phyloP scores from a whole-genome alignment of 257 asterid species.

The Anisodus tanguticus region DNA sequence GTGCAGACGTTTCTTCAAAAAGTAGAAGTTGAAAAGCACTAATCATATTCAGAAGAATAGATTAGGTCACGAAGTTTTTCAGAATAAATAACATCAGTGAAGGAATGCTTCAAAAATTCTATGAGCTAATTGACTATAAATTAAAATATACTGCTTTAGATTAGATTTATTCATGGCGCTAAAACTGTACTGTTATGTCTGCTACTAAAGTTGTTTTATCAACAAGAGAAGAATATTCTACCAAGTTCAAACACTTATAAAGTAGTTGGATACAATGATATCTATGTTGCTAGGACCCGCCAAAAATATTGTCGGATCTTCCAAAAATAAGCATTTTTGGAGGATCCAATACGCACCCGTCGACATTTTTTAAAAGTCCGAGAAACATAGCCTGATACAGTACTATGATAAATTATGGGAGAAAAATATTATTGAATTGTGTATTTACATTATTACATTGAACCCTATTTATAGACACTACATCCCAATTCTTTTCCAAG shows the following conservation, averaged over 20 bases:
- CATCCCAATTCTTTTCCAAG: no score
- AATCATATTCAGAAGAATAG: conserved; percentile 16
- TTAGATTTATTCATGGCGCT: background rate
- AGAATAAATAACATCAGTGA: background rate
- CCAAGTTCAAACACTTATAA: conserved; percentile 1
- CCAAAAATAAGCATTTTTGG: no score
- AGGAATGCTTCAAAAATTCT: background rate
- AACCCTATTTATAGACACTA: no score
- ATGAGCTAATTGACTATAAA: conserved; percentile 8
- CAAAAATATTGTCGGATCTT: no score
- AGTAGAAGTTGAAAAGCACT: background rate
- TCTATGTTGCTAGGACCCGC: no score
- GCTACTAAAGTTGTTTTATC: conserved; percentile 6
- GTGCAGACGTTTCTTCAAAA: background rate
- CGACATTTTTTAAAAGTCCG: no score
- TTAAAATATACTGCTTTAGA: background rate
- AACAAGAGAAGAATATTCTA: conserved; percentile 22
- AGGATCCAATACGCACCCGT: no score
- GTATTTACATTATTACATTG: no score
- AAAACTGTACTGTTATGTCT: background rate
- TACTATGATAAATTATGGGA: no score
- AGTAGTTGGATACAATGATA: background rate
- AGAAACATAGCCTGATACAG: no score
- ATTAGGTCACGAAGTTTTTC: background rate
- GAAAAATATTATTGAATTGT: no score